Evolutionary conservation across 257 asterid genomes (phyloP), one percentile per base, ranked within the genome.

Genomic region (Nicotiana otophora): DNA sequence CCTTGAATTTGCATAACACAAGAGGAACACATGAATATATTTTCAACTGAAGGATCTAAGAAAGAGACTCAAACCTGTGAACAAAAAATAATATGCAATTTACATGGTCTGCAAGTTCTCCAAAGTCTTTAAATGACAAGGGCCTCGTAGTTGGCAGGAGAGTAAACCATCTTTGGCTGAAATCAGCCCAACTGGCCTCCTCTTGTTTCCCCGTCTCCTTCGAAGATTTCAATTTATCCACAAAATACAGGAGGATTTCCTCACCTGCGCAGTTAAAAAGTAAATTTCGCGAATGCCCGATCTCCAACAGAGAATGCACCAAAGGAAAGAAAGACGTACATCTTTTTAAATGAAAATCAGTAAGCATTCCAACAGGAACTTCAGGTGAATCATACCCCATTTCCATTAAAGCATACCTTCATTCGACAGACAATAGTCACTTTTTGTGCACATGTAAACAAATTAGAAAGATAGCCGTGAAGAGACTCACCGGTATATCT

Each of bases 381-480:
- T 94, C 97, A 1, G 94, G 93, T 77, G 89, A 87, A 83, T 94
- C 98, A 8, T 90, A 83, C 11, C 91, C 99, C 89, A 91, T 91
- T 81, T 96, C 98, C 97, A 93, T 89, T 88, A 96, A 67, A 20
- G 98, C 97, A 84, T 94, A 96, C 87, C 99, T 94, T 33, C 7
- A 61, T n/a, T 5, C 61, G 11, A 15, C 31, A 19, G 42, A 61
- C 20, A 46, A 81, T 14, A 15, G 20, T n/a, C 17, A 17, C 0
- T 58, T 46, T n/a, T 26, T 12, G 1, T 7, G 9, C 62, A 48
- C 42, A 3, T 3, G 5, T 26, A 48, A 26, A 26, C 39, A 26
- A 15, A 48, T 3, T 26, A 34, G 5, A 51, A 15, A 51, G 26
- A 74, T 15, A 14, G 7, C 1, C 14, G 46, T 78, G 11, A 5